Base-by-base conservation (phyloP, 306 rosid species). In the Cucurbita moschata region DNA sequence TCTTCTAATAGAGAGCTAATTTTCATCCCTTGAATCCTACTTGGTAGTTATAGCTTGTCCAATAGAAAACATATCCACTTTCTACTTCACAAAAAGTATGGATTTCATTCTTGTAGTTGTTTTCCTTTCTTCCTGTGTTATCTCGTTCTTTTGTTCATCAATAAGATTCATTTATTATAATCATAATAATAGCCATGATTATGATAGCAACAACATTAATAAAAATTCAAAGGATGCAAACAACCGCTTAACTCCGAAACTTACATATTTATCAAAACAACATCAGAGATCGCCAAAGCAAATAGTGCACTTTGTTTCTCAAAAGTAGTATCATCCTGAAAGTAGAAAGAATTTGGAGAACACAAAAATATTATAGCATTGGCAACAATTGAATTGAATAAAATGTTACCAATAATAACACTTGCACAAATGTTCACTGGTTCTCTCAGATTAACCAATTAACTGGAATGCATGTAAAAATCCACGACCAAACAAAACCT, bases 271-370 rank as follows among this genome's bases (percentile, higher is more conserved):
- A 90, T 87, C 79, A 94, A 81, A 56, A 89, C 90, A 76, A 89
- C 83, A 82, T 94, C 97, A 5, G 96, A 86, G 80, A 94, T n/a
- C 12, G 98, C 90, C 82, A 90, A 75, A 66, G 97, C 89, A 84
- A 90, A 90, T 18, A 90, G 86, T 47, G 98, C 98, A 65, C 97
- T 94, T 77, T 90, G 98, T 74, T 90, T 94, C 87, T 94, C 98
- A n/a, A 94, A 94, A 59, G 96, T 60, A 50, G 98, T 90, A 81
- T 94, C 98, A 80, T 90, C 96, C 98, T 94, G 92, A 23, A 65
- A 79, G 75, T 74, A 8, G 77, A 44, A 72, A 80, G 47, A 60
- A 37, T 54, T 30, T 35, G 44, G 37, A 75, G 30, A 76, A 50
- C 19, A 55, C 53, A 72, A 10, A 63, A 74, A 56, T 15, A 72